Evolutionary conservation across 345 rosid species (phyloP), one percentile per base, ranked within the genome.

Genomic region (Euphorbia tirucalli): DNA sequence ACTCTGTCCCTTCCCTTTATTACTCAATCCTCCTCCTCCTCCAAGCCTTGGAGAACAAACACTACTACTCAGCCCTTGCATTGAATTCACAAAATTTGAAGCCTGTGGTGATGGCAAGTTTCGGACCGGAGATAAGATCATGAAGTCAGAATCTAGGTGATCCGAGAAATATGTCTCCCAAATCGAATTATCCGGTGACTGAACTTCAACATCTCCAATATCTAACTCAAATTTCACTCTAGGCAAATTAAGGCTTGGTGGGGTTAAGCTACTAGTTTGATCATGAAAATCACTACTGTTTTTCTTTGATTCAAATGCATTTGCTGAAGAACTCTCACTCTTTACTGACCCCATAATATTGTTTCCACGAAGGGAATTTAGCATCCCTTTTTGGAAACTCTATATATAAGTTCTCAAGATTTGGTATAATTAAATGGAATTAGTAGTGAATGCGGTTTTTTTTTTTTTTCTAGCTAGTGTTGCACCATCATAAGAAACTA

Each of bases 91-190:
- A 48, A 63, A 50, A 22, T 50, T 61, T 19, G 79, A 74, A 16
- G 77, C 15, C 37, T 66, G 83, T 11, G 87, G 78, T 0, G 83
- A 80, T 2, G 87, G 81, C n/a, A 73, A 65, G 75, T 73, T 83
- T 70, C 90, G 78, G 27, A 77, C 86, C 0, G 90, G 93, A 65
- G 93, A 89, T 0, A 82, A 81, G 22, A 89, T 72, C 93, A 87
- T 89, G 87, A 84, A 87, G 66, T 89, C 90, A 3, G 74, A 66
- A 43, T 85, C 93, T 6, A 85, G 68, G 21, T 87, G 79, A 67
- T 89, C 90, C 13, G 90, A 70, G 75, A 87, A 84, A 27, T 85
- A 85, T 4, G 82, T 81, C 74, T 89, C 91, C 85, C 90, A 87
- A 5, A 82, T 49, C 4, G 89, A 83, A 65, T 75, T 82, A 41